Evolutionary conservation across 257 asterid genomes (phyloP).

Genomic region (Penstemon davidsonii): DNA sequence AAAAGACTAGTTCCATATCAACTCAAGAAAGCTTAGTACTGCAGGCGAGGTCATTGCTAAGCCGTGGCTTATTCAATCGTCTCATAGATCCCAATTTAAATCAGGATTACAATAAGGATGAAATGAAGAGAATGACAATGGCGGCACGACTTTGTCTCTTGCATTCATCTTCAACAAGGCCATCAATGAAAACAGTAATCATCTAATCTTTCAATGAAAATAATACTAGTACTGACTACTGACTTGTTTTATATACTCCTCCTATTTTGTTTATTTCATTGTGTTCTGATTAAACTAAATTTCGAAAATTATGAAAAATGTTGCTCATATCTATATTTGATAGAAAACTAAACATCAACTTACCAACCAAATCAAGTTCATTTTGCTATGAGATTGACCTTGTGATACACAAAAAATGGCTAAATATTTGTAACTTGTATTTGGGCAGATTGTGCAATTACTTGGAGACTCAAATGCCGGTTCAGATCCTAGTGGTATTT

Average conservation of each 20-base stretch:
- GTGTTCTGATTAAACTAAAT: neutral
- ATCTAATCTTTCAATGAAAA: slow-evolving; percentile 12
- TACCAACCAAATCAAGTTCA: too few species aligned
- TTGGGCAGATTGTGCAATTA: slow-evolving; percentile 53
- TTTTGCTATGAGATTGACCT: too few species aligned
- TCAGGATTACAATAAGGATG: slow-evolving; percentile 55
- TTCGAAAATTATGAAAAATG: neutral
- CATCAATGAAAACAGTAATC: slow-evolving; percentile 65
- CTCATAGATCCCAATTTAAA: slow-evolving; percentile 64
- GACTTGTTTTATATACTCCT: neutral
- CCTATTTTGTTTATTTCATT: neutral
- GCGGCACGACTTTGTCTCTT: slow-evolving; percentile 71
- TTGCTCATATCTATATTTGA: too few species aligned
- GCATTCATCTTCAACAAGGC: slow-evolving; percentile 86
- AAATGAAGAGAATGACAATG: slow-evolving; percentile 60
- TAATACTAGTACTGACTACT: too few species aligned
- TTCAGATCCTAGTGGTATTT: slow-evolving; percentile 32
- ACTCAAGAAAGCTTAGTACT: slow-evolving; percentile 66
- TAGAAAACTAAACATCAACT: too few species aligned
- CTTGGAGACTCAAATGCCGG: slow-evolving; percentile 57
- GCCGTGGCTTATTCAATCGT: slow-evolving; percentile 54
- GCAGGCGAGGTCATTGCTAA: slow-evolving; percentile 77
- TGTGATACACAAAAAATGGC: too few species aligned
- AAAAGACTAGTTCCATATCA: slow-evolving; percentile 32
- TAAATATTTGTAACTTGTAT: slow-evolving; percentile 15